Base-by-base conservation (phyloP, 1,284 basidiomycete species). In the Schizophyllum amplum region DNA sequence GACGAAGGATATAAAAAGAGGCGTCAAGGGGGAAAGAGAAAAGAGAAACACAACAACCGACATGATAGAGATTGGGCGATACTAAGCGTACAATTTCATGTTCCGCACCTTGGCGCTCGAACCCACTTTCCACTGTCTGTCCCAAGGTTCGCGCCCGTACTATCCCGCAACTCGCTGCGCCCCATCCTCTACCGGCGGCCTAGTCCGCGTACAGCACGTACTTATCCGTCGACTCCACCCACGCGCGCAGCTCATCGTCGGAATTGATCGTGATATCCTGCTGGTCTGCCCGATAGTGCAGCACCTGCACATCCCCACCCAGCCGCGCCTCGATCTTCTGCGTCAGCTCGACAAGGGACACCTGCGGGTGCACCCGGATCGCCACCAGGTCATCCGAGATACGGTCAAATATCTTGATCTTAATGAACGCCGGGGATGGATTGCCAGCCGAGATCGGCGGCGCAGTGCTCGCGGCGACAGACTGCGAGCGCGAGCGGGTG, bases 371-470 rank as follows among this genome's bases (percentile, higher is more conserved):
- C 48, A 98, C 95, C n/a, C 97, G 87, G 55, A 99, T 93, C 2
- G 97, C 96, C 60, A 99, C 93, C 54, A 99, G 77, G 69, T 98
- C 96, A 68, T 98, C 92, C 24, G 93, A 88, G 59, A 88, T 80
- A 26, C 89, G 81, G 70, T 97, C 90, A 67, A 96, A 97, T 56
- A 99, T 93, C 75, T 99, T 99, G 75, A 99, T 97, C 76, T 98
- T 98, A 64, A 98, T 82, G 72, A 94, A 96, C 42, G 92, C 84
- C 42, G 90, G 84, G 64, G 90, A 87, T 15, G 84, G 82, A 63
- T 87, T 89, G 55, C 77, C 80, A 17, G 83, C 81, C 49, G 86
- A 90, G 65, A 90, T 87, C n/a, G 83, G 76, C 7, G 87, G 88
- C 21, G 75, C 82, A 63, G 80, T 86, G 60, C 79, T 65, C 61